Evolutionary conservation across 2,329 filamentous ascomycete genomes (phyloP).

Genomic region (Arthrobotrys iridis): DNA sequence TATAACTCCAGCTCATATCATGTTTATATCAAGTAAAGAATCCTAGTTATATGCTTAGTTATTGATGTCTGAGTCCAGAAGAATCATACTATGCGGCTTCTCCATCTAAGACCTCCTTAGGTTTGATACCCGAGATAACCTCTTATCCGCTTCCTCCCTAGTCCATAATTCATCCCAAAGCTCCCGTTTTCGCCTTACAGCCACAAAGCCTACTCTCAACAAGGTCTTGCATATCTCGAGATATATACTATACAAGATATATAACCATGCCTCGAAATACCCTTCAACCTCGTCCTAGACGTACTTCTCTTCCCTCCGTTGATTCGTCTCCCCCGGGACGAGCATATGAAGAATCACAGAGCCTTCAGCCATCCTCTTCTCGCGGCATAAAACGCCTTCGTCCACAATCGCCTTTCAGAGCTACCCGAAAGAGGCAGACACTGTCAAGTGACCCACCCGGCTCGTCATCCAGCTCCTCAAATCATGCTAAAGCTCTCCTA

Average conservation of each 20-base stretch:
- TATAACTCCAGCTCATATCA: no score
- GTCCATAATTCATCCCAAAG: no score
- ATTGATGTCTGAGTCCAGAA: no score
- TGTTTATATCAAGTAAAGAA: no score
- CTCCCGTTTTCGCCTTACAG: no score
- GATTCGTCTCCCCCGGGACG: slow-evolving; percentile 25
- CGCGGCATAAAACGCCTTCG: slow-evolving; percentile 30
- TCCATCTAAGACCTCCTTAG: no score
- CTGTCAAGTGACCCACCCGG: background rate
- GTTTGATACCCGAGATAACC: no score
- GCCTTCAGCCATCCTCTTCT: background rate
- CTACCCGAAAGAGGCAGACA: slow-evolving; percentile 7
- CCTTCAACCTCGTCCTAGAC: slow-evolving; percentile 6
- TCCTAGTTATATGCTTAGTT: no score
- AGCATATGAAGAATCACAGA: background rate
- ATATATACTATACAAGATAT: background rate
- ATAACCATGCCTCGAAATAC: slow-evolving; percentile 36
- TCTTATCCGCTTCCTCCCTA: no score
- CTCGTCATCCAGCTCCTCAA: slow-evolving; percentile 10
- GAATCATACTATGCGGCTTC: no score
- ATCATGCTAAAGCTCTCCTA: background rate
- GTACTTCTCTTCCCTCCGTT: background rate
- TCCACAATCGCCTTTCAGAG: slow-evolving; percentile 34
- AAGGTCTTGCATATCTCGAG: background rate
- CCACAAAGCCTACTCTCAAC: no score